These are phyloP conservation scores for Achaetomiella virescens DNA, from an alignment of 495 filamentous ascomycete genomes.

Conservation along the genomic window DNA sequence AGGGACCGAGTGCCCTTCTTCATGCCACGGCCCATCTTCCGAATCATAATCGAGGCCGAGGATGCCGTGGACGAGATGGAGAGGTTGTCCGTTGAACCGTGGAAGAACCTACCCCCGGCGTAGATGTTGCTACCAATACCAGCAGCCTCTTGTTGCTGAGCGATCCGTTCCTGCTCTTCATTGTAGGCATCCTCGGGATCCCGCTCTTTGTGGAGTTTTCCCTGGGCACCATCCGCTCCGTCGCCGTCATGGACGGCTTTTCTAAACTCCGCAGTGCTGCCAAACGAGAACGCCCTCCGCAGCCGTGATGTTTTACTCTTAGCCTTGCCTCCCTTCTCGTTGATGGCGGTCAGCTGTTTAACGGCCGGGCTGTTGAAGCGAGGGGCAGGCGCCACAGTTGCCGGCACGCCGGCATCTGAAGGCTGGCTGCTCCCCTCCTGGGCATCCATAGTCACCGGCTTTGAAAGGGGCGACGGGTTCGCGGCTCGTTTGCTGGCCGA, in stretches of 20 bases:
- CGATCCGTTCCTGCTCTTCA: slow-evolving; percentile 84
- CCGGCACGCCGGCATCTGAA: slow-evolving; percentile 25
- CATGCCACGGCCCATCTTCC: slow-evolving; percentile 98
- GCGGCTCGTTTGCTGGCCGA: slow-evolving; percentile 53
- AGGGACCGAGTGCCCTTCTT: slow-evolving; percentile 86
- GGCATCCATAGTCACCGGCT: slow-evolving; percentile 60
- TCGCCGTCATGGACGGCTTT: slow-evolving; percentile 61
- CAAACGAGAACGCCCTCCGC: slow-evolving; percentile 92
- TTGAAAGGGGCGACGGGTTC: slow-evolving; percentile 83
- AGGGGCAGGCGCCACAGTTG: slow-evolving; percentile 26
- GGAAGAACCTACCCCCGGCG: slow-evolving; percentile 78
- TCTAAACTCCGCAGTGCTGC: slow-evolving; percentile 86
- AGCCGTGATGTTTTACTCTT: slow-evolving; percentile 86
- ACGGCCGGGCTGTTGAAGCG: slow-evolving; percentile 62
- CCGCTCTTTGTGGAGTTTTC: slow-evolving; percentile 66
- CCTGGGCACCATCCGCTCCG: slow-evolving; percentile 44
- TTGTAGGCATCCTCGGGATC: slow-evolving; percentile 60
- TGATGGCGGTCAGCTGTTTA: slow-evolving; percentile 72
- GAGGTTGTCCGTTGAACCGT: slow-evolving; percentile 90
- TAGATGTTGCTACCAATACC: slow-evolving; percentile 94
- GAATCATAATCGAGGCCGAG: slow-evolving; percentile 97
- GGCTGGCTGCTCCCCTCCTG: slow-evolving; percentile 29
- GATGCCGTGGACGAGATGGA: slow-evolving; percentile 97
- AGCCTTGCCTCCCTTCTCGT: slow-evolving; percentile 59
- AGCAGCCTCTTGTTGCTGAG: slow-evolving; percentile 79